Evolutionary conservation across 2,329 filamentous ascomycete genomes (phyloP).

Genomic region (Venturia oleaginea): DNA sequence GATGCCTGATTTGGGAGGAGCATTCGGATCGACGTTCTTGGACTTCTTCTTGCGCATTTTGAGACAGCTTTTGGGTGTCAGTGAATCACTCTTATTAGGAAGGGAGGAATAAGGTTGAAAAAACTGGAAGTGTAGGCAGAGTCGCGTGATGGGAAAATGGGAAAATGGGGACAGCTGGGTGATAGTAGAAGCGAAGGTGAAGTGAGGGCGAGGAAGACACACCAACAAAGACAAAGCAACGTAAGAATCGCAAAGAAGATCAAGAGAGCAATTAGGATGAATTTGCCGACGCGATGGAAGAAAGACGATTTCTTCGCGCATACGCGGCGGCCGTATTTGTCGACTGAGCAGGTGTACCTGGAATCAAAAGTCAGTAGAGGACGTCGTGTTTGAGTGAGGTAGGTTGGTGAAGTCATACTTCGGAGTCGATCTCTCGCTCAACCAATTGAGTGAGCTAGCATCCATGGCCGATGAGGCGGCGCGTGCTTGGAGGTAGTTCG

Average conservation of each 20-base stretch:
- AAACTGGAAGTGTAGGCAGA: too few relatives aligned
- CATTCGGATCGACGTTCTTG: background rate
- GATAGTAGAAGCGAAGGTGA: background rate
- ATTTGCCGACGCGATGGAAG: constrained; percentile 12
- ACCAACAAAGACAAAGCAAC: background rate
- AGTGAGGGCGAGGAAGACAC: background rate
- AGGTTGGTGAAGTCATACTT: background rate
- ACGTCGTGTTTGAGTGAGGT: background rate
- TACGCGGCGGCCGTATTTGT: background rate
- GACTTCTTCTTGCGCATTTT: constrained; percentile 11
- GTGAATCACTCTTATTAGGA: background rate
- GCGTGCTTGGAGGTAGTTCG: background rate
- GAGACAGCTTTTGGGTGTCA: constrained; percentile 2
- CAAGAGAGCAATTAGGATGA: constrained; percentile 10
- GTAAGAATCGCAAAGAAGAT: constrained; percentile 7
- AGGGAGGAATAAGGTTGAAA: background rate
- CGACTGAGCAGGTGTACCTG: background rate
- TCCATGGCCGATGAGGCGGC: background rate
- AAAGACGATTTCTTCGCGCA: background rate
- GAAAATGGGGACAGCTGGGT: background rate
- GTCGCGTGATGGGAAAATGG: background rate
- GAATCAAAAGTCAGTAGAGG: background rate
- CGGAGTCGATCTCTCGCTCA: background rate
- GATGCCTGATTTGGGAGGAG: background rate
- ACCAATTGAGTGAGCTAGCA: background rate